Conservation (phyloP, 2,329 filamentous ascomycete genomes). For the Gyromitra esculenta region DNA sequence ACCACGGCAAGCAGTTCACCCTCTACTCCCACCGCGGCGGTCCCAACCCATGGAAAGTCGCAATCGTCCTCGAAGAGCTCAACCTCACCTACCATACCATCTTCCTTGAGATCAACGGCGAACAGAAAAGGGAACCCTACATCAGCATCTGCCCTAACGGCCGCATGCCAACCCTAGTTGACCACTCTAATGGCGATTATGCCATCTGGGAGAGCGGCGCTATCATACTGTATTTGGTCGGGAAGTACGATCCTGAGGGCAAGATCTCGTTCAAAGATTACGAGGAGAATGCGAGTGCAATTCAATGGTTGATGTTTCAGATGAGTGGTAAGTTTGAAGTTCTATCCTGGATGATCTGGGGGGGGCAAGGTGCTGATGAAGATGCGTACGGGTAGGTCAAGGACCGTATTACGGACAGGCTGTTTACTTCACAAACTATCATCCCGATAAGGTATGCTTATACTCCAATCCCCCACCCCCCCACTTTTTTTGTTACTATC, state of each 20-base stretch:
- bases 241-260: conserved; percentile 62
- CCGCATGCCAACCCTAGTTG: conserved; percentile 60
- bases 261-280: conserved; percentile 62
- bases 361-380: neutral
- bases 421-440: conserved; percentile 60
- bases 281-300: conserved; percentile 60
- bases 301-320: conserved; percentile 64
- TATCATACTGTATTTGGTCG: conserved; percentile 65
- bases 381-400: conserved; percentile 59
- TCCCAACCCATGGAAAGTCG: conserved; percentile 58
- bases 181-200: conserved; percentile 64
- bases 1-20: conserved; percentile 59
- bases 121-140: conserved; percentile 59
- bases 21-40: conserved; percentile 50
- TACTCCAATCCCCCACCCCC: neutral
- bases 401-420: conserved; percentile 64
- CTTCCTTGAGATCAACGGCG: conserved; percentile 28
- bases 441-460: conserved; percentile 61
- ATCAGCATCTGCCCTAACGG: conserved; percentile 60
- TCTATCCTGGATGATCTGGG: neutral
- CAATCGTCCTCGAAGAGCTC: conserved; percentile 57
- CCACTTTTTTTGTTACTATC: neutral
- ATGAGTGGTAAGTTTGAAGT: conserved; percentile 56
- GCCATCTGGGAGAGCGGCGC: conserved; percentile 66
- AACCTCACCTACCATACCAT: conserved; percentile 47